These are phyloP conservation scores for Golubevia pallescens DNA, from an alignment of 1,284 basidiomycete genomes.

Conservation along the genomic window DNA sequence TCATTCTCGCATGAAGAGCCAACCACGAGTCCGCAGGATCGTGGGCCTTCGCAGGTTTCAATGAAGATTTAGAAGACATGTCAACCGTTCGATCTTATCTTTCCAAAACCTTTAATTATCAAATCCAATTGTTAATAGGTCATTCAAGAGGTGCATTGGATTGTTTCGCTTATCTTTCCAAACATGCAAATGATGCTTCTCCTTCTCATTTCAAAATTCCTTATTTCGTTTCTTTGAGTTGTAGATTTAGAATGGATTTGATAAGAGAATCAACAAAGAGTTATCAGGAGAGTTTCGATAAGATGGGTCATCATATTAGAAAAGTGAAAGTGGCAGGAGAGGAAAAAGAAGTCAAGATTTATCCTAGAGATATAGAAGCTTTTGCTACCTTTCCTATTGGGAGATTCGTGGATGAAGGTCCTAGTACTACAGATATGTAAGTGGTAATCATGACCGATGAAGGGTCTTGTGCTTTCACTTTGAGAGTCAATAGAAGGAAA, in stretches of 20 bases:
- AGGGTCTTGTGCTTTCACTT: too few species aligned
- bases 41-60: conserved; percentile 67
- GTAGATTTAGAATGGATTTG: conserved; percentile 20
- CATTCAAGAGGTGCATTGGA: conserved; percentile 72
- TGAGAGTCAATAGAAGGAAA: too few species aligned
- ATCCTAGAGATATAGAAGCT: conserved; percentile 30
- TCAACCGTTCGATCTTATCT: conserved; percentile 73
- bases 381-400: conserved; percentile 33
- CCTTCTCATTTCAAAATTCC: neutral
- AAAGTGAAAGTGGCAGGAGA: conserved; percentile 37
- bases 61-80: conserved; percentile 73
- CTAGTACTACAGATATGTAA: conserved; percentile 29
- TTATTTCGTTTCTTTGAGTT: conserved; percentile 3
- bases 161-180: neutral
- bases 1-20: too few species aligned
- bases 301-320: conserved; percentile 37
- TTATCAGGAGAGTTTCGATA: conserved; percentile 26
- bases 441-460: neutral
- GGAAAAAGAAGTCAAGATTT: conserved; percentile 26
- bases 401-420: conserved; percentile 23
- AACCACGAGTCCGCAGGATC: conserved; percentile 76
- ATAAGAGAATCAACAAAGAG: conserved; percentile 21
- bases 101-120: conserved; percentile 71
- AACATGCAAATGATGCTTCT: neutral
- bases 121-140: conserved; percentile 73